Evolutionary conservation across 768 basidiomycete species (phyloP).

Genomic region (Suillus discolor): DNA sequence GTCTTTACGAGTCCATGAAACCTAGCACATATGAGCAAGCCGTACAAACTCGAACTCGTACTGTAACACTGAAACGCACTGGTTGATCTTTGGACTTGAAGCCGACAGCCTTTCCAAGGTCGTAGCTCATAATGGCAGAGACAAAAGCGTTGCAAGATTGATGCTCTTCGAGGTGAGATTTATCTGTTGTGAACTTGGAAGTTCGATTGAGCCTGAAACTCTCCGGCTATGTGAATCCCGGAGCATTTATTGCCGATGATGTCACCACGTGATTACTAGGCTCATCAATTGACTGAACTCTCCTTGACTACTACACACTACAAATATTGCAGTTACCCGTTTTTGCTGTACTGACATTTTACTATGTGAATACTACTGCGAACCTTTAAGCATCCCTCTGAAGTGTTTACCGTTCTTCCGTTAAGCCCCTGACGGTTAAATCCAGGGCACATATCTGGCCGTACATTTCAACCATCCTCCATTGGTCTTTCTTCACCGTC

Average conservation of each 20-base stretch:
- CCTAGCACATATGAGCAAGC: constrained; percentile 41
- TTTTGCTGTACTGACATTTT: too few relatives aligned
- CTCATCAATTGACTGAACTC: not conserved
- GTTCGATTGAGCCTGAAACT: not conserved
- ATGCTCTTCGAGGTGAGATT: not conserved
- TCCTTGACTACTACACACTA: not conserved
- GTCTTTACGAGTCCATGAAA: constrained; percentile 85
- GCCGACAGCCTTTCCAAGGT: constrained; percentile 72
- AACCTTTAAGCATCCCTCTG: too few relatives aligned
- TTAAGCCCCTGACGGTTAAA: too few relatives aligned
- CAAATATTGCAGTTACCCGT: too few relatives aligned
- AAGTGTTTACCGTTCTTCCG: too few relatives aligned
- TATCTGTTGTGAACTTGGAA: not conserved
- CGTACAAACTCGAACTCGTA: not conserved
- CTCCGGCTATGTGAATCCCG: constrained; percentile 1
- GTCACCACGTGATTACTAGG: not conserved
- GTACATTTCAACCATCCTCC: too few relatives aligned
- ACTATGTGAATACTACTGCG: too few relatives aligned
- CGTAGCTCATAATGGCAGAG: constrained; percentile 45
- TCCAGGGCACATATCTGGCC: too few relatives aligned
- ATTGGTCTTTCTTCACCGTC: too few relatives aligned
- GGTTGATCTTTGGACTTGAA: constrained; percentile 51
- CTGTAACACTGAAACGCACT: constrained; percentile 39
- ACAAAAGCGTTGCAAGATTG: not conserved
- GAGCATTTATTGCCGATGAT: not conserved